Evolutionary conservation across 2,329 filamentous ascomycete species (phyloP).

Genomic region (Xylariaceae sp.): DNA sequence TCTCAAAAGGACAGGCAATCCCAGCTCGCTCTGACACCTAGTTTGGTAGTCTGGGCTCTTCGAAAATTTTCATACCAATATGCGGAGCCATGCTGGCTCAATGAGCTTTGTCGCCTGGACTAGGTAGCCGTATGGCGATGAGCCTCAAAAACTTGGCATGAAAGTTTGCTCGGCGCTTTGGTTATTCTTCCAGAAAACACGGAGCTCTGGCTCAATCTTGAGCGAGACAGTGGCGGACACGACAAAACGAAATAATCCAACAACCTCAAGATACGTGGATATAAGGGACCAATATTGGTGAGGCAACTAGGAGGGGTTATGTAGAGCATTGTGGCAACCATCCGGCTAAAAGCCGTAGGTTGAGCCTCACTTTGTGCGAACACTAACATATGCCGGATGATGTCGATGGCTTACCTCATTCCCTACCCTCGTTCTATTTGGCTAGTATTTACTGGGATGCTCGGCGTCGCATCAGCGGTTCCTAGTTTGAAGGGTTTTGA

Average conservation of each 20-base stretch:
- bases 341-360: slow-evolving; percentile 23
- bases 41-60: slow-evolving; percentile 9
- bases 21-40: slow-evolving; percentile 15
- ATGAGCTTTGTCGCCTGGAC: no score
- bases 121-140: not conserved
- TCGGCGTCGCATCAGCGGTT: not conserved
- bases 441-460: not conserved
- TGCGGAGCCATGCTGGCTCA: slow-evolving; percentile 4
- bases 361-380: slow-evolving; percentile 20
- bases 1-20: not conserved
- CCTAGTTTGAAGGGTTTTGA: not conserved
- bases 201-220: not conserved
- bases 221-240: not conserved
- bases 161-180: not conserved
- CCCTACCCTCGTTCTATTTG: not conserved
- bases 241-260: no score
- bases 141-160: slow-evolving; percentile 1
- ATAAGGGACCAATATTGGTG: slow-evolving; percentile 1
- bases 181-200: slow-evolving; percentile 1
- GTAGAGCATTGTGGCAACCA: slow-evolving; percentile 3
- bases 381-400: slow-evolving; percentile 27
- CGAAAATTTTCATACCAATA: not conserved
- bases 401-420: slow-evolving; percentile 22
- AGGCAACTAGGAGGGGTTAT: slow-evolving; percentile 9
- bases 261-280: no score